These are phyloP conservation scores for Albugo candida DNA, from an alignment of 352 stramenopile genomes.

Conservation along the genomic window DNA sequence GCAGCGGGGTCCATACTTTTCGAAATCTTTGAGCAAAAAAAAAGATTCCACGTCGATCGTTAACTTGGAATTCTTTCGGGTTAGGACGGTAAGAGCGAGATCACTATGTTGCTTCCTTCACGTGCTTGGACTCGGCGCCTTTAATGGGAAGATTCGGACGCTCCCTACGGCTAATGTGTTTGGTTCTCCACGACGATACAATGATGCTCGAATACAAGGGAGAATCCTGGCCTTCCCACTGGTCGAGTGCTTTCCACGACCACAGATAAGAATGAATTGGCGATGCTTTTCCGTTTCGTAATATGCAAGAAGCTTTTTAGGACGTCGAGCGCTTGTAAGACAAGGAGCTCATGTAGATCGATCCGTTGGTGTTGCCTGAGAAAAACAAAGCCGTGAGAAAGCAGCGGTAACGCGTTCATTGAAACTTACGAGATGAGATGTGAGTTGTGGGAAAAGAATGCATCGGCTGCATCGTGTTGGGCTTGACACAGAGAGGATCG, in stretches of 20 bases:
- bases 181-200: conserved; percentile 38
- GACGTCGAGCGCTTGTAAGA: conserved; percentile 42
- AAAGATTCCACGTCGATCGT: too few species aligned
- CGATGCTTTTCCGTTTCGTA: conserved; percentile 35
- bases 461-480: conserved; percentile 39
- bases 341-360: conserved; percentile 43
- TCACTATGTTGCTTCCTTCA: too few species aligned
- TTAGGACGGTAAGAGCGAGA: too few species aligned
- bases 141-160: conserved; percentile 42
- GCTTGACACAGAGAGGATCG: conserved; percentile 31
- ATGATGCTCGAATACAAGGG: conserved; percentile 31
- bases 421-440: conserved; percentile 19
- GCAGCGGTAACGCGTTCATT: conserved; percentile 3
- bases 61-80: too few species aligned
- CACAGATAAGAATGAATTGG: conserved; percentile 37
- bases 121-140: not conserved
- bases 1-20: too few species aligned
- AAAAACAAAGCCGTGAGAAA: not conserved
- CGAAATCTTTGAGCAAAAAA: too few species aligned
- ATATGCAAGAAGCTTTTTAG: conserved; percentile 33
- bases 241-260: conserved; percentile 44
- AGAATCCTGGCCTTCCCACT: conserved; percentile 39
- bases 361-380: conserved; percentile 22
- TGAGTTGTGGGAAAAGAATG: conserved; percentile 30
- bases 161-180: conserved; percentile 16